A percentile compares a stretch with the other conserved stretches of the same genome.
These are phyloP conservation scores for Oryza punctata DNA, from an alignment of 176 grass and related monocot species.

Conservation along the genomic window DNA sequence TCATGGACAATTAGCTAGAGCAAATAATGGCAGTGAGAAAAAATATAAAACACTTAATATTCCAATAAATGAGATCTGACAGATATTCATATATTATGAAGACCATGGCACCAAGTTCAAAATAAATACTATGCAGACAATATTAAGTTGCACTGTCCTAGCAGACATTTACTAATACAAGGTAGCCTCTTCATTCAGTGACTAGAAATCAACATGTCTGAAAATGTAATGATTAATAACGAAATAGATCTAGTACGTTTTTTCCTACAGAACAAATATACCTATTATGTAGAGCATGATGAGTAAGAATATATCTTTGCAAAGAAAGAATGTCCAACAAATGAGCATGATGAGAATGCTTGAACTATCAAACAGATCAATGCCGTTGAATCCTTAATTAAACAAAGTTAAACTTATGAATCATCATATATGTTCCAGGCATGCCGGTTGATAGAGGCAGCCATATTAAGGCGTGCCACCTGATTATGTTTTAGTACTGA, in stretches of 20 bases:
- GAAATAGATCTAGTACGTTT: neutral
- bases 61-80: conserved; percentile 6
- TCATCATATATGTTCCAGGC: neutral
- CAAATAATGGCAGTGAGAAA: conserved; percentile 20
- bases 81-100: conserved; percentile 23
- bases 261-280: neutral
- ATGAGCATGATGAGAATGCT: neutral
- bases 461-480: neutral
- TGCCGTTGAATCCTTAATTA: neutral
- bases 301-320: neutral
- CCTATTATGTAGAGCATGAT: conserved; percentile 20
- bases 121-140: conserved; percentile 29
- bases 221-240: neutral
- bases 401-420: neutral
- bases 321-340: neutral
- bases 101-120: neutral
- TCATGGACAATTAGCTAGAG: conserved; percentile 25
- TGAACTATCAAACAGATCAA: conserved; percentile 6
- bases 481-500: neutral
- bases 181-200: conserved; percentile 24
- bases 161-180: conserved; percentile 17
- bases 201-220: conserved; percentile 21
- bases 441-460: neutral
- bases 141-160: neutral
- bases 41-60: neutral